phyloP scores from a whole-genome alignment of 768 basidiomycete species.

The Kwoniella mangroviensis region DNA sequence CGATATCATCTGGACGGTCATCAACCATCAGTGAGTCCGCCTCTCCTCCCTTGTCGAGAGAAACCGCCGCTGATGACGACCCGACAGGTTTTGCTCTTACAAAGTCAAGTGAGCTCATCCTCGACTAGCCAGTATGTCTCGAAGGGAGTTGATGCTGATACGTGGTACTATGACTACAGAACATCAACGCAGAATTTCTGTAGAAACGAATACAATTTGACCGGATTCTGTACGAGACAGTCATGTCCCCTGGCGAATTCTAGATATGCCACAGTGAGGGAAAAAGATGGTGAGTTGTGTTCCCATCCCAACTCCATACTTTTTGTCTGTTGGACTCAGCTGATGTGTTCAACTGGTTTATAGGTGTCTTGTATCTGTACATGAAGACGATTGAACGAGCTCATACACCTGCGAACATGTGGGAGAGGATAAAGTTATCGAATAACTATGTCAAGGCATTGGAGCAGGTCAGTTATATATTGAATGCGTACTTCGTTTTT shows the following conservation, averaged over 20 bases:
- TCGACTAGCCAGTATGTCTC: background rate
- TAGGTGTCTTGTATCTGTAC: conserved; percentile 86
- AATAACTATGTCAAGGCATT: conserved; percentile 94
- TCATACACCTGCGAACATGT: conserved; percentile 94
- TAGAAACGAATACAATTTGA: conserved; percentile 97
- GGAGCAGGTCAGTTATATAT: conserved; percentile 71
- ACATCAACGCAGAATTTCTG: conserved; percentile 97
- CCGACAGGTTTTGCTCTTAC: conserved; percentile 90
- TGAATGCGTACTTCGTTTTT: background rate
- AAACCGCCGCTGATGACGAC: background rate
- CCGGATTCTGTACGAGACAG: conserved; percentile 90
- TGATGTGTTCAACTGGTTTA: background rate
- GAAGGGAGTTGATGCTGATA: conserved; percentile 19
- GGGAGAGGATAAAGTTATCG: conserved; percentile 91
- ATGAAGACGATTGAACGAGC: conserved; percentile 98
- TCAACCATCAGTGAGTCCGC: conserved; percentile 66
- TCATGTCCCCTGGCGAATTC: conserved; percentile 99
- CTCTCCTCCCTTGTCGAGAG: background rate
- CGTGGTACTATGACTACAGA: conserved; percentile 59
- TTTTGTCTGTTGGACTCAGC: background rate
- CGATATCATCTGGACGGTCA: conserved; percentile 98
- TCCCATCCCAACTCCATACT: too few relatives aligned
- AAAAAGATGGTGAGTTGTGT: conserved; percentile 74
- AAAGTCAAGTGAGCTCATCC: conserved; percentile 86
- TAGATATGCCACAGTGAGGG: conserved; percentile 95